Conservation (phyloP, 179 eudicot species). For the Heliamphora pulchella region DNA sequence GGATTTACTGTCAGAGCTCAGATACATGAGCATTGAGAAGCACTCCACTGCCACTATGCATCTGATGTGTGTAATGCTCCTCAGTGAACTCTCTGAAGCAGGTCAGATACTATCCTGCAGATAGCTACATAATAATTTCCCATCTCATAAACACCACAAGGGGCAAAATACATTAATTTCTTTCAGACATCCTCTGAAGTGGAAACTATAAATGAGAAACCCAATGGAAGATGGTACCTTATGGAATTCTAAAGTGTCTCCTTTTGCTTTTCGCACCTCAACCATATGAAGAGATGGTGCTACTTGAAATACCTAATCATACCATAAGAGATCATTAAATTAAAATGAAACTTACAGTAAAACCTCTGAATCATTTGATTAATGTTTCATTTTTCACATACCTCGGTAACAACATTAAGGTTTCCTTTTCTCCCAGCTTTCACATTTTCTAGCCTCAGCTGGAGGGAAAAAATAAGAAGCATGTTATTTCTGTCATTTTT, state of each 20-base stretch:
- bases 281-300: conserved; percentile 97
- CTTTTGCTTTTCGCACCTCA: conserved; percentile 88
- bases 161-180: too few species aligned
- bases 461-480: conserved; percentile 18
- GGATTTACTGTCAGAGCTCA: too few species aligned
- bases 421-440: conserved; percentile 99
- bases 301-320: conserved; percentile 75
- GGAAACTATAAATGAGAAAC: too few species aligned
- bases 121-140: too few species aligned
- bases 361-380: background rate
- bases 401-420: conserved; percentile 93
- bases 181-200: too few species aligned
- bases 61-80: too few species aligned
- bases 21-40: too few species aligned
- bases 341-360: background rate
- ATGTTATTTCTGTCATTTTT: conserved; percentile 7
- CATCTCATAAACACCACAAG: too few species aligned
- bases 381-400: conserved; percentile 17
- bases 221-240: conserved; percentile 40
- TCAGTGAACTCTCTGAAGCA: too few species aligned
- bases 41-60: too few species aligned
- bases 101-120: too few species aligned
- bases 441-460: conserved; percentile 89
- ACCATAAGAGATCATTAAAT: background rate
- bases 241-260: conserved; percentile 95